Conservation (phyloP, 495 filamentous ascomycete genomes). For the Penicillium desertorum region DNA sequence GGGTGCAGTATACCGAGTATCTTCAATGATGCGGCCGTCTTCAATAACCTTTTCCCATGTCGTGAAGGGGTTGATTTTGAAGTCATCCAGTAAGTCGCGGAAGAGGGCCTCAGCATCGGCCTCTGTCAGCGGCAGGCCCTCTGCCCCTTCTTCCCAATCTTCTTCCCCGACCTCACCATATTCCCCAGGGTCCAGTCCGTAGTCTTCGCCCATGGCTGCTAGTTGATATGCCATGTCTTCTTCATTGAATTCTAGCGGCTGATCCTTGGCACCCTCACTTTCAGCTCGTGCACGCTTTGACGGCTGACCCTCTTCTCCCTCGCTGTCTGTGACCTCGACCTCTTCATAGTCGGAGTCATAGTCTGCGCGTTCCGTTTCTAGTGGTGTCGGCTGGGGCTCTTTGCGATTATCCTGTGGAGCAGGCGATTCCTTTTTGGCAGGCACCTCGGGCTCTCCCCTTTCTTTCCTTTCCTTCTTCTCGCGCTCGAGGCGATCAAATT, state of each 20-base stretch:
- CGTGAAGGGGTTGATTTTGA: slow-evolving; percentile 79
- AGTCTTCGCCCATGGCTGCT: slow-evolving; percentile 78
- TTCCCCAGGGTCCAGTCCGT: slow-evolving; percentile 68
- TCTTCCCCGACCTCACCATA: slow-evolving; percentile 65
- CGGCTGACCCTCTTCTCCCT: slow-evolving; percentile 52
- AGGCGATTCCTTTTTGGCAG: slow-evolving; percentile 15
- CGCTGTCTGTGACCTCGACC: slow-evolving; percentile 79
- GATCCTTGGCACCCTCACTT: slow-evolving; percentile 49
- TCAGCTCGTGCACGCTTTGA: slow-evolving; percentile 68
- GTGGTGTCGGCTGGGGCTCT: slow-evolving; percentile 7
- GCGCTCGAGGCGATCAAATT: slow-evolving; percentile 60
- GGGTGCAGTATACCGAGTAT: slow-evolving; percentile 81
- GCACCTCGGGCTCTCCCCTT: slow-evolving; percentile 37
- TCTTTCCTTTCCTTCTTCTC: slow-evolving; percentile 49
- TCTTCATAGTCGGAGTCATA: slow-evolving; percentile 80
- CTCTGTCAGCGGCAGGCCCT: slow-evolving; percentile 64
- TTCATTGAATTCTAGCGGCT: slow-evolving; percentile 85
- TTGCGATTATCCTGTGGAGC: slow-evolving; percentile 5
- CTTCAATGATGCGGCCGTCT: slow-evolving; percentile 78
- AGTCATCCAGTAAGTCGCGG: slow-evolving; percentile 81
- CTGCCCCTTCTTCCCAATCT: slow-evolving; percentile 69
- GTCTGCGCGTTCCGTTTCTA: slow-evolving; percentile 24
- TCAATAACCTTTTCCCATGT: slow-evolving; percentile 87
- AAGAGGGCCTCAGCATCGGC: slow-evolving; percentile 71
- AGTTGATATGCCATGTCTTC: slow-evolving; percentile 94